Evolutionary conservation across 1,139 yeast species (phyloP).

Genomic region (Meyerozyma sp.): DNA sequence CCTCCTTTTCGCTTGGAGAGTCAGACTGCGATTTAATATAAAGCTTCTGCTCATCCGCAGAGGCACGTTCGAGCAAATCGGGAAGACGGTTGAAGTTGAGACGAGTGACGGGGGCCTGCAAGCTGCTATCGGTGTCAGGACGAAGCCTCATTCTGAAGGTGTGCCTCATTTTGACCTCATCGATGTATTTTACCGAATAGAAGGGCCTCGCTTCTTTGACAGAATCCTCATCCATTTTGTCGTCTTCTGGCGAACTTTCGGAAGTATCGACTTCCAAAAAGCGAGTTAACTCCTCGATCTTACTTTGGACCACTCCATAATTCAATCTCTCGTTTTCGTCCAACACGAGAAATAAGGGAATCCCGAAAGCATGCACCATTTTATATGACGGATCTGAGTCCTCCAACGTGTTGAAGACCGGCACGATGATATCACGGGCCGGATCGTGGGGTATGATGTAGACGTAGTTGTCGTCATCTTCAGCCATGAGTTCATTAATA

Average conservation of each 20-base stretch:
- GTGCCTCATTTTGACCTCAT: not conserved
- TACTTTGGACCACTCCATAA: conserved; percentile 51
- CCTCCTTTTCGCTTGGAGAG: conserved; percentile 13
- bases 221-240: conserved; percentile 7
- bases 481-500: conserved; percentile 62
- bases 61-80: not conserved
- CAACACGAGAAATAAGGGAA: conserved; percentile 69
- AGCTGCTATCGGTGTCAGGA: not conserved
- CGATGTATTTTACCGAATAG: not conserved
- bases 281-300: conserved; percentile 40
- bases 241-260: conserved; percentile 3
- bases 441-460: conserved; percentile 57
- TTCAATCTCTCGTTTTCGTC: conserved; percentile 38
- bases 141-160: not conserved
- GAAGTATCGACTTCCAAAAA: conserved; percentile 8
- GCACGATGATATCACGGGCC: conserved; percentile 50
- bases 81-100: conserved; percentile 1
- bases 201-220: conserved; percentile 5
- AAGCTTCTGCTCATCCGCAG: conserved; percentile 12
- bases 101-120: not conserved
- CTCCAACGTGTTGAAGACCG: conserved; percentile 56
- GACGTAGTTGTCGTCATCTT: conserved; percentile 60
- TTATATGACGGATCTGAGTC: conserved; percentile 38
- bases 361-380: conserved; percentile 47
- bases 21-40: conserved; percentile 9